Evolutionary conservation across 1,139 yeast genomes (phyloP), one percentile per base, ranked within the genome.

Genomic region (Pichia sp.): DNA sequence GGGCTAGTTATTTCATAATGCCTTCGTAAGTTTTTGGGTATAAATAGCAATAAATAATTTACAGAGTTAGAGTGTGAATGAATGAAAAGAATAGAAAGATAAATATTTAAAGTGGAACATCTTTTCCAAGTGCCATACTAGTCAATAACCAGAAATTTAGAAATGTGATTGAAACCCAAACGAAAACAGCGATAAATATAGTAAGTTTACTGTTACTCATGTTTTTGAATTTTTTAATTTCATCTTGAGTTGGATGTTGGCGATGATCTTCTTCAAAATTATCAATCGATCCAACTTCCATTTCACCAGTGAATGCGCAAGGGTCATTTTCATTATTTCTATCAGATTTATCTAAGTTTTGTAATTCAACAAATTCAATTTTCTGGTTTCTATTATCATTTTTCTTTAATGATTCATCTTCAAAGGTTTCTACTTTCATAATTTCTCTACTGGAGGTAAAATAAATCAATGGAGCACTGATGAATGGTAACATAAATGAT

Each of bases 401-500:
- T 18, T 18, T 18, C 18, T 18, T 18, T 18, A 18, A 18, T 18
- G 18, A 18, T 18, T 18, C 18, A 26, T 52, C 50, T 26, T 53
- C 55, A 39, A 55, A 58, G 7, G 58, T 48, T 41, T 54, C 57
- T 9, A 89, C 96, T 43, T 81, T 72, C 98, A 92, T 92, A 52
- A 75, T 79, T 48, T 76, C 68, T 56, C 76, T 76, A 44, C 69
- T 74, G 49, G 83, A 75, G 1, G 92, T 85, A 59, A 85, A 82
- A 63, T 79, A 83, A 49, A 85, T 74, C 61, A 85, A 70, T 8
- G 92, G 94, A 1, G 90, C 92, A 43, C 84, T 76, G 11, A 84
- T 95, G 53, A 89, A 79, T 1, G 98, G 98, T 50, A 92, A 71
- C 49, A 92, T 75, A 53, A 92, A 66, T 3, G 96, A 84, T 40